These are phyloP conservation scores for Corylus avellana DNA, from an alignment of 306 rosid species.

Conservation along the genomic window DNA sequence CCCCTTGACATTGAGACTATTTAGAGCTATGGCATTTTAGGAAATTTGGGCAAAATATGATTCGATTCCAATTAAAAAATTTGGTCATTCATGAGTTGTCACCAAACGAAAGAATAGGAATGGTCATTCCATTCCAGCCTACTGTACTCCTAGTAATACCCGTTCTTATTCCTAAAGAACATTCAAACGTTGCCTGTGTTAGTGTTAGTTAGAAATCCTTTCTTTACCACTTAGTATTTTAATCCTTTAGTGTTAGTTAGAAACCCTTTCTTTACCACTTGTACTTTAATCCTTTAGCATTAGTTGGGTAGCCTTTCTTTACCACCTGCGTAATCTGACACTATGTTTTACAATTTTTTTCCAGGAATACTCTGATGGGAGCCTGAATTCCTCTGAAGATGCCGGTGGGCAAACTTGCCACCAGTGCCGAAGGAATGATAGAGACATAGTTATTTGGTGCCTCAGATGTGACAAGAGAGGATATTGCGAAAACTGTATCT, in stretches of 20 bases:
- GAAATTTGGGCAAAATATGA: too few relatives aligned
- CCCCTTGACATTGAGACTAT: too few relatives aligned
- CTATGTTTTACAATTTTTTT: slow-evolving; percentile 30
- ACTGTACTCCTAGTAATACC: too few relatives aligned
- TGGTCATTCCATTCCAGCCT: too few relatives aligned
- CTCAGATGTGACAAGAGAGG: slow-evolving; percentile 86
- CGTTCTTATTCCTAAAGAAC: too few relatives aligned
- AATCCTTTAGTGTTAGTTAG: background rate
- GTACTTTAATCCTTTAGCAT: background rate
- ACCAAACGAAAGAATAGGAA: too few relatives aligned
- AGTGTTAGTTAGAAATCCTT: too few relatives aligned
- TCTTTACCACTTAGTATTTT: background rate
- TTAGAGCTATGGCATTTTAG: too few relatives aligned
- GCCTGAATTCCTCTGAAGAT: slow-evolving; percentile 65
- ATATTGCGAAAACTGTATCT: slow-evolving; percentile 74
- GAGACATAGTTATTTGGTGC: slow-evolving; percentile 76
- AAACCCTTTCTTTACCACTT: background rate
- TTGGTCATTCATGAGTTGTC: too few relatives aligned
- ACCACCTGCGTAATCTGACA: slow-evolving; percentile 9
- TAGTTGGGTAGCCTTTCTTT: background rate
- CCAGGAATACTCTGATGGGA: slow-evolving; percentile 76
- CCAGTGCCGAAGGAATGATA: slow-evolving; percentile 73
- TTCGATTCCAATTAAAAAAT: too few relatives aligned
- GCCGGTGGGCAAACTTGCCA: slow-evolving; percentile 82
- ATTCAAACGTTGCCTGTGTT: too few relatives aligned